phyloP scores from a whole-genome alignment of 2,329 filamentous ascomycete genomes.

The Colletotrichum phormii region DNA sequence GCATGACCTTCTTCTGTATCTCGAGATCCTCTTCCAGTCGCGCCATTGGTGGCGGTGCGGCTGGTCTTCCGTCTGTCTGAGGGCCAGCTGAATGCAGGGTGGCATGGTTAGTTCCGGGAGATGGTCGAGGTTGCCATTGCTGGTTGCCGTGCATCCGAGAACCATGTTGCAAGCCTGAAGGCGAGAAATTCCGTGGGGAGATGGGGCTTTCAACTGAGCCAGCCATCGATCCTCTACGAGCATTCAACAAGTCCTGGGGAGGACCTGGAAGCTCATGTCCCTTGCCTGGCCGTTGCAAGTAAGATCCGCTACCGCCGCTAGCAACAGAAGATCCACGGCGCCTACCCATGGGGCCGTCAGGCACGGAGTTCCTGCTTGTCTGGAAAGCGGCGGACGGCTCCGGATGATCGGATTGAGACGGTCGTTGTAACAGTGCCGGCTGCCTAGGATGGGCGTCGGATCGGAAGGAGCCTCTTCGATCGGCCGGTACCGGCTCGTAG shows the following conservation, averaged over 20 bases:
- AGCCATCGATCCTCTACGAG: constrained; percentile 61
- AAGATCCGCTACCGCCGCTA: constrained; percentile 83
- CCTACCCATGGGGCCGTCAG: constrained; percentile 77
- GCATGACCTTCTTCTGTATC: constrained; percentile 79
- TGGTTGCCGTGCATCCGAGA: constrained; percentile 40
- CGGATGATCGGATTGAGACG: constrained; percentile 72
- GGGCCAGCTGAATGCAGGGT: constrained; percentile 48
- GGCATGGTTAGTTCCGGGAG: constrained; percentile 57
- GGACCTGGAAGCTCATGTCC: constrained; percentile 55
- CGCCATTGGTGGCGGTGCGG: constrained; percentile 46
- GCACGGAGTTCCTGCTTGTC: constrained; percentile 72
- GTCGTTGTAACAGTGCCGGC: constrained; percentile 82
- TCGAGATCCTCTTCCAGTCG: constrained; percentile 67
- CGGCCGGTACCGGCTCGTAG: constrained; percentile 83
- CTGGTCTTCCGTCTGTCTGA: constrained; percentile 45
- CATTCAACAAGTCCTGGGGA: constrained; percentile 56
- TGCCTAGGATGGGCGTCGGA: constrained; percentile 77
- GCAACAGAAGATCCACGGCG: constrained; percentile 91
- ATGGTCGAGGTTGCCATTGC: constrained; percentile 47
- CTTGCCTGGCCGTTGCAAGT: constrained; percentile 67
- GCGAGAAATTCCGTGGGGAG: constrained; percentile 58
- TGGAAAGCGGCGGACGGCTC: constrained; percentile 92
- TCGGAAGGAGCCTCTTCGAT: constrained; percentile 78
- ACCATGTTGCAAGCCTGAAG: constrained; percentile 48
- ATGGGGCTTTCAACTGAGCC: constrained; percentile 63